Evolutionary conservation across 805 yeast genomes (phyloP), one percentile per base, ranked within the genome.

Genomic region (Yueomyces sp.): DNA sequence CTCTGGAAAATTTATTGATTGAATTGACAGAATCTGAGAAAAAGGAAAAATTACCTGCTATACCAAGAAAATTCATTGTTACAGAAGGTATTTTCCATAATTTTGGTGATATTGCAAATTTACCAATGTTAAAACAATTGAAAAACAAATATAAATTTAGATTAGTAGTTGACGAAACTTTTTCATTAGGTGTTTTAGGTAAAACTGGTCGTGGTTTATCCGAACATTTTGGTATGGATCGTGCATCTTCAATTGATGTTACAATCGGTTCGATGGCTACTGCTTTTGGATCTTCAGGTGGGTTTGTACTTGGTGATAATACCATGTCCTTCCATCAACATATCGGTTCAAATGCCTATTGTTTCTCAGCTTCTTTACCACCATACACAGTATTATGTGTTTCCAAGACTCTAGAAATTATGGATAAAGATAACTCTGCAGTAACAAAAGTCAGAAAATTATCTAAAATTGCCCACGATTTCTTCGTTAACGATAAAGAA

Each of bases 301-400:
- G 95, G 1, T 90, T 85, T 66, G 92, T 95, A 58, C 83, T 85
- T 30, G 98, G 97, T 45, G 81, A 76, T 38, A 63, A 67, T 28
- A 81, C 81, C 44, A 85, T 92, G 86, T 77, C 87, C 33, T 79
- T 80, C 52, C 95, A 90, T 66, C 98, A 92, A 70, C 78, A 95
- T 60, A 81, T 92, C 54, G 82, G 86, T 28, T 85, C 95, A 11
- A 71, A 72, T 50, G 96, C 95, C 3, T 92, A 86, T 59, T 92
- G 92, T 47, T 92, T 85, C 61, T 83, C 94, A 55, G 98, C 98
- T 5, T 76, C 96, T 1, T 74, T 90, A 59, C 97, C 98, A 9
- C 94, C 96, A 28, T 90, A 83, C 63, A 74, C 86, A 38, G 94
- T 95, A 1, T 72, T 68, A 45, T 78, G 79, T 2, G 74, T 74